Evolutionary conservation across 257 asterid species (phyloP).

Genomic region (Solanum sejunctum): DNA sequence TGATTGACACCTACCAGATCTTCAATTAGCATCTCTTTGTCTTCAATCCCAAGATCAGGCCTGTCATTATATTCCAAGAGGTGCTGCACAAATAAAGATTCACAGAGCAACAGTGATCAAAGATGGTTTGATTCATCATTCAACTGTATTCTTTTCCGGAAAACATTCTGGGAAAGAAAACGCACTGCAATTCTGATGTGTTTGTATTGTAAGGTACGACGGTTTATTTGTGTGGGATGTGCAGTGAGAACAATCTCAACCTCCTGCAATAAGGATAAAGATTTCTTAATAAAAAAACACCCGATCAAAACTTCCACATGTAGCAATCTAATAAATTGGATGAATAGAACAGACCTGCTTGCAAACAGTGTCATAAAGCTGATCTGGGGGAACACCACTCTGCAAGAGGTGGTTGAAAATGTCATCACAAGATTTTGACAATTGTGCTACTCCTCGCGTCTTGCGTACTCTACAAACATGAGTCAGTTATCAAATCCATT

Average conservation of each 20-base stretch:
- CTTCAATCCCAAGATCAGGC: slow-evolving; percentile 79
- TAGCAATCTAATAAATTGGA: not conserved
- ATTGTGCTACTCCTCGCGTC: slow-evolving; percentile 35
- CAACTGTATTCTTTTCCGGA: not conserved
- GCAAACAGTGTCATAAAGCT: slow-evolving; percentile 77
- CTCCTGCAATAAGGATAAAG: slow-evolving; percentile 30
- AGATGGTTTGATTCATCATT: not conserved
- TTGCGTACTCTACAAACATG: slow-evolving; percentile 58
- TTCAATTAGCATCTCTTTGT: slow-evolving; percentile 83
- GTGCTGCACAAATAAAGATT: slow-evolving; percentile 43
- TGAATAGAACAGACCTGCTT: slow-evolving; percentile 49
- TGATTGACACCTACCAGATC: slow-evolving; percentile 57
- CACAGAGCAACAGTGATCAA: not conserved
- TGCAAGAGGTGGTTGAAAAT: slow-evolving; percentile 73
- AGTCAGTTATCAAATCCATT: not conserved
- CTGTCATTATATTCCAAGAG: slow-evolving; percentile 84
- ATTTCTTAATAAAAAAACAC: not conserved
- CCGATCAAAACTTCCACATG: not conserved
- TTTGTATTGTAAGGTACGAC: slow-evolving; percentile 89
- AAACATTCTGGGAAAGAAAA: not conserved
- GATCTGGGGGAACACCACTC: slow-evolving; percentile 66
- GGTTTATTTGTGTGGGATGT: slow-evolving; percentile 93
- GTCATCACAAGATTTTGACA: slow-evolving; percentile 91
- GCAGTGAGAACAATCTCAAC: slow-evolving; percentile 99
- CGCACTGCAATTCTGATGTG: slow-evolving; percentile 88